A percentile compares a stretch with the other conserved stretches of the same genome.
phyloP scores from a whole-genome alignment of 495 filamentous ascomycete genomes.

The Astrocystis sublimbata region DNA sequence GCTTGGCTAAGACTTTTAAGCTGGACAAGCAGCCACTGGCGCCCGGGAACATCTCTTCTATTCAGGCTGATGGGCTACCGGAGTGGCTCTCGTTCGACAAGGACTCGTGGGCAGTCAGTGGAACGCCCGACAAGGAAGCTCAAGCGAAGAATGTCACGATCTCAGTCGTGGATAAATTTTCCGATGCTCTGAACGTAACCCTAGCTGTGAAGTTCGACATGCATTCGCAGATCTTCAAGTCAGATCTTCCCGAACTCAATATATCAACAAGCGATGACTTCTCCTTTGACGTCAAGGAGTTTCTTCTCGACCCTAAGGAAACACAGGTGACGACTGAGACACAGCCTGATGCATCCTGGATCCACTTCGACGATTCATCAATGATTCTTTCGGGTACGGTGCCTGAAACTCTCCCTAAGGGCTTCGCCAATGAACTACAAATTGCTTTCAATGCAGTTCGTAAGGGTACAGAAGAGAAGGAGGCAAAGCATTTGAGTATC shows the following conservation, averaged over 20 bases:
- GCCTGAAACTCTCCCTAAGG: conserved; percentile 41
- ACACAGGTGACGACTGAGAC: conserved; percentile 57
- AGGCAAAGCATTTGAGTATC: conserved; percentile 54
- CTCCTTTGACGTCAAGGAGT: conserved; percentile 59
- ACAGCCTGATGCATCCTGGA: conserved; percentile 61
- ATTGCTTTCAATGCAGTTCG: conserved; percentile 55
- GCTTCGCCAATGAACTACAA: conserved; percentile 35
- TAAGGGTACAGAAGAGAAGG: conserved; percentile 41
- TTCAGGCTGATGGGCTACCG: conserved; percentile 55
- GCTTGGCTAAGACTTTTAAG: conserved; percentile 54
- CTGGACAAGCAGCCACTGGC: conserved; percentile 60
- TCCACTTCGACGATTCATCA: conserved; percentile 61
- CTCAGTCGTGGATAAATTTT: conserved; percentile 62
- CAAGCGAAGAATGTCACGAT: conserved; percentile 66
- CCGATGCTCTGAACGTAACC: conserved; percentile 63
- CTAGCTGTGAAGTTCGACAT: conserved; percentile 57
- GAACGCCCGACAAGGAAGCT: conserved; percentile 59
- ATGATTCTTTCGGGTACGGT: conserved; percentile 63
- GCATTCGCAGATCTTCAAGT: conserved; percentile 43
- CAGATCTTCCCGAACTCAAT: conserved; percentile 45
- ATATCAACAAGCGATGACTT: conserved; percentile 66
- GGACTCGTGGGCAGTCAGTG: conserved; percentile 61
- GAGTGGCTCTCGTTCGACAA: conserved; percentile 71
- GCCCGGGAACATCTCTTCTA: conserved; percentile 37
- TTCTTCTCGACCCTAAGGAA: conserved; percentile 52